phyloP scores from a whole-genome alignment of 495 filamentous ascomycete species.

The Penicillium roqueforti region DNA sequence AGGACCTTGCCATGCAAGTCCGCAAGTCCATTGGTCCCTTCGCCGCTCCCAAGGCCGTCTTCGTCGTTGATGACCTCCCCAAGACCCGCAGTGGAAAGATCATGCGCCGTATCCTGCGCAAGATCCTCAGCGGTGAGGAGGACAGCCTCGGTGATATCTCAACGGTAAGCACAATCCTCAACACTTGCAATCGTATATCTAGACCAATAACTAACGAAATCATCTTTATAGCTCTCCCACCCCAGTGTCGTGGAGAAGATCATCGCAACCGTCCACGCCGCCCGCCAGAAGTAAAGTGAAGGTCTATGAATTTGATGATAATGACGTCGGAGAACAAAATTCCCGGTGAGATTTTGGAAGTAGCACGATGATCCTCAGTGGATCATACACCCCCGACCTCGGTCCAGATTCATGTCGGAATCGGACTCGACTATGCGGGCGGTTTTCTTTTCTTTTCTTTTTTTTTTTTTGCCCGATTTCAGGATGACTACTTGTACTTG shows the following conservation, averaged over 20 bases:
- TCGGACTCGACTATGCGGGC: background rate
- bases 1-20: slow-evolving; percentile 91
- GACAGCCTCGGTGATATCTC: slow-evolving; percentile 91
- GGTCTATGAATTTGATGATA: slow-evolving; percentile 19
- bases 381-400: background rate
- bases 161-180: slow-evolving; percentile 57
- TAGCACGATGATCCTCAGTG: background rate
- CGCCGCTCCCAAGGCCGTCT: slow-evolving; percentile 91
- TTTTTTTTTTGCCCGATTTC: slow-evolving; percentile 4
- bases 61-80: slow-evolving; percentile 83
- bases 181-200: background rate
- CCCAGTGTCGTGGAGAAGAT: slow-evolving; percentile 86
- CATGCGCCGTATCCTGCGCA: slow-evolving; percentile 94
- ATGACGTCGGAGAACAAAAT: slow-evolving; percentile 24
- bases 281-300: slow-evolving; percentile 45
- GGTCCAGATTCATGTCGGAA: background rate
- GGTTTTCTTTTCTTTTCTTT: slow-evolving; percentile 6
- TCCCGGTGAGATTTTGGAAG: slow-evolving; percentile 5
- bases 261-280: slow-evolving; percentile 69
- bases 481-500: slow-evolving; percentile 18
- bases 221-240: slow-evolving; percentile 67
- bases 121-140: slow-evolving; percentile 95
- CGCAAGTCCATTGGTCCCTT: slow-evolving; percentile 97
- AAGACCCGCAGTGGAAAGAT: slow-evolving; percentile 98
- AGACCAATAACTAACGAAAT: slow-evolving; percentile 31